Conservation (phyloP, 805 yeast genomes). For the Kazachstania africana region DNA sequence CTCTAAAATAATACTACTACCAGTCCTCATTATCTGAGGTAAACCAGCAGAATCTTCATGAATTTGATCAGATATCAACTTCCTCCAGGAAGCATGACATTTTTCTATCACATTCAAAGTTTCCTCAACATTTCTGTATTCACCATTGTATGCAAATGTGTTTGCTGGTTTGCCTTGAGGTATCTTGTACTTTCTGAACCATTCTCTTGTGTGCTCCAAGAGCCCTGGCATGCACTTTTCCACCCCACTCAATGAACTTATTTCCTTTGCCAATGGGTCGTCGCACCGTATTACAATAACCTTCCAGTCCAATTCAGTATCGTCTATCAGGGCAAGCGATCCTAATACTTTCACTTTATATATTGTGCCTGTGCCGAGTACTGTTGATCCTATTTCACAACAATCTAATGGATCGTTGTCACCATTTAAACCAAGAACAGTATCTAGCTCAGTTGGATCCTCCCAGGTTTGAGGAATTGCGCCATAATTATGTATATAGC, state of each 20-base stretch:
- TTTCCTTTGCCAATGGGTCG: conserved; percentile 51
- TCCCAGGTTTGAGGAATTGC: conserved; percentile 96
- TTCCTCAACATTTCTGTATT: conserved; percentile 43
- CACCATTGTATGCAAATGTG: conserved; percentile 63
- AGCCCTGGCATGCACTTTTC: conserved; percentile 59
- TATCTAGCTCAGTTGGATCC: conserved; percentile 49
- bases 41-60: conserved; percentile 13
- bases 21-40: conserved; percentile 39
- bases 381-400: conserved; percentile 68
- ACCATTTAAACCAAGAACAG: conserved; percentile 47
- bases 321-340: conserved; percentile 70
- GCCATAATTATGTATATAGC: conserved; percentile 81
- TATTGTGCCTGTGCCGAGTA: conserved; percentile 51
- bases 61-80: conserved; percentile 33
- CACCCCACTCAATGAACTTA: conserved; percentile 59
- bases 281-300: conserved; percentile 55
- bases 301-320: conserved; percentile 97
- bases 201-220: conserved; percentile 51
- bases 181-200: conserved; percentile 78
- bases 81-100: conserved; percentile 60
- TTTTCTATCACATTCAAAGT: conserved; percentile 52
- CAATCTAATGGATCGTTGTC: conserved; percentile 95
- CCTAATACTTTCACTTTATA: conserved; percentile 62
- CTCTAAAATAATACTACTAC: conserved; percentile 30
- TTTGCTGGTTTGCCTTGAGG: conserved; percentile 75